Evolutionary conservation across 2,329 filamentous ascomycete species (phyloP).

Genomic region (Diaporthe batatas): DNA sequence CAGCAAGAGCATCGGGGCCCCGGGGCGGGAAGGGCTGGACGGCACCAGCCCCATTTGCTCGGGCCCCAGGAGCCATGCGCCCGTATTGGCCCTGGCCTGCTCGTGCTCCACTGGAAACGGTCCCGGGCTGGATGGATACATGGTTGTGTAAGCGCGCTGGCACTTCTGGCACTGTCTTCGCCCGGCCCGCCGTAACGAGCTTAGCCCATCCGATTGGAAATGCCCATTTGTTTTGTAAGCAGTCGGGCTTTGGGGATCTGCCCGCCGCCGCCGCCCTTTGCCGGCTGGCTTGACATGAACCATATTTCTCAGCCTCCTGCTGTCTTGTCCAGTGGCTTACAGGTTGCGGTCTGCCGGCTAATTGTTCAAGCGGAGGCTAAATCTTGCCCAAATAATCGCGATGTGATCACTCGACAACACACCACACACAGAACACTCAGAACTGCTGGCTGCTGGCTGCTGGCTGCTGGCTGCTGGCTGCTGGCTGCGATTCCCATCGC

Average conservation of each 20-base stretch:
- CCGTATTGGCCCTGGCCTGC: constrained; percentile 11
- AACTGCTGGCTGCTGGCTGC: not conserved
- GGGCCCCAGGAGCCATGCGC: not conserved
- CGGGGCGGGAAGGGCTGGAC: constrained; percentile 32
- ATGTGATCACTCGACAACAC: not conserved
- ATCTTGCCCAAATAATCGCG: constrained; percentile 2
- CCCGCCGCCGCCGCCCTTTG: not conserved
- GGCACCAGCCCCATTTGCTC: constrained; percentile 5
- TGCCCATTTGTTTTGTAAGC: constrained; percentile 14
- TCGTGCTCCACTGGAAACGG: constrained; percentile 8
- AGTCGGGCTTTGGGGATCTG: not conserved
- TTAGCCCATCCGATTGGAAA: constrained; percentile 27
- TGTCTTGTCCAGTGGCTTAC: not conserved
- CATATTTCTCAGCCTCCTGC: not conserved
- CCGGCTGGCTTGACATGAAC: not conserved
- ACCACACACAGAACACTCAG: no score
- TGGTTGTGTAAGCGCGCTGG: constrained; percentile 34
- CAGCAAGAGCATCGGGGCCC: not conserved
- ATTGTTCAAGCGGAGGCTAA: not conserved
- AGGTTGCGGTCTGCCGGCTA: constrained; percentile 17
- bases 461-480: not conserved
- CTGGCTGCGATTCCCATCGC: no score
- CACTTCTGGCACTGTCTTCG: constrained; percentile 28
- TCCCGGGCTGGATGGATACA: no score
- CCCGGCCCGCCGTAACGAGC: not conserved